A percentile compares a stretch with the other conserved stretches of the same genome.
Conservation (phyloP, 257 asterid genomes). For the Eucommia ulmoides region DNA sequence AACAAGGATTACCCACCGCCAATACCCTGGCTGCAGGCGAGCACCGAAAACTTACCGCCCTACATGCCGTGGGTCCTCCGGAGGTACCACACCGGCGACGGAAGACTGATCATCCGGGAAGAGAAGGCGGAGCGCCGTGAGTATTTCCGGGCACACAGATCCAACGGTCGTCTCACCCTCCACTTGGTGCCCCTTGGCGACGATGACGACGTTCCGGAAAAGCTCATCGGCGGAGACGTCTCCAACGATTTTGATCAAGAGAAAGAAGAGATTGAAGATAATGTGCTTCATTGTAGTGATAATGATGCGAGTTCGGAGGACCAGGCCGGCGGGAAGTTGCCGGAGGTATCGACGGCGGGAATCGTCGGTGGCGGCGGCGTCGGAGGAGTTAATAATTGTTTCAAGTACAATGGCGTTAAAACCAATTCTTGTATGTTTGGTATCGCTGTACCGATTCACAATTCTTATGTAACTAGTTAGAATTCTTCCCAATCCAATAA, state of each 20-base stretch:
- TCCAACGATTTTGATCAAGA: background rate
- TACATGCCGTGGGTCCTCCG: constrained; percentile 61
- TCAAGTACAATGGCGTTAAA: too few species aligned
- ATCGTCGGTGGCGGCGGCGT: too few species aligned
- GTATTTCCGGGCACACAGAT: constrained; percentile 45
- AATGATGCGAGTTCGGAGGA: too few species aligned
- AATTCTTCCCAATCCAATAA: too few species aligned
- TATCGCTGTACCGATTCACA: too few species aligned
- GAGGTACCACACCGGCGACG: constrained; percentile 36
- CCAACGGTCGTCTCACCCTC: constrained; percentile 49
- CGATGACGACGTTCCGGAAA: constrained; percentile 9
- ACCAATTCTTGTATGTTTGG: too few species aligned
- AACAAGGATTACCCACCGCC: constrained; percentile 49
- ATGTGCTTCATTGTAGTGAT: too few species aligned
- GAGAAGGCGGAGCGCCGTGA: constrained; percentile 46
- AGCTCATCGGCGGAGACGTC: too few species aligned
- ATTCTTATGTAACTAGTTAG: too few species aligned
- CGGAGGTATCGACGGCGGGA: too few species aligned
- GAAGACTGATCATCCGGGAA: constrained; percentile 44
- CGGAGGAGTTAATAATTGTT: too few species aligned
- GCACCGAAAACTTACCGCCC: constrained; percentile 23
- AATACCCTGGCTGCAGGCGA: constrained; percentile 31
- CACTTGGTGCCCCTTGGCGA: constrained; percentile 29
- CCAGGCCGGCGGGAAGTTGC: too few species aligned
- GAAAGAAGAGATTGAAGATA: background rate